These are phyloP conservation scores for Fennellomyces sp. DNA, from an alignment of 371 early-diverging fungal genomes.

Conservation along the genomic window DNA sequence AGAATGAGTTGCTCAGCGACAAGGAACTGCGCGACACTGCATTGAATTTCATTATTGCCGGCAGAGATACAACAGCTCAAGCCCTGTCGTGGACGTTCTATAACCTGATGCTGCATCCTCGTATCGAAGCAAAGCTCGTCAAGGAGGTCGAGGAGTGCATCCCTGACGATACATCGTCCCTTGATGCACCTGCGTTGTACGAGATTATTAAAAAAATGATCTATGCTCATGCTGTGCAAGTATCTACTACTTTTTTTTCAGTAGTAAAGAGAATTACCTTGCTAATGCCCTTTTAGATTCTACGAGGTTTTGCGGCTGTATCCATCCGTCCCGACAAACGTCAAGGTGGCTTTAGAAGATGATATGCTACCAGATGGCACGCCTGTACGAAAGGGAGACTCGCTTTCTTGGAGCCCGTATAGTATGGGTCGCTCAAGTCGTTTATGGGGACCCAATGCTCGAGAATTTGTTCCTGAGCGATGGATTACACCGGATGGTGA, in stretches of 20 bases:
- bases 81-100: conserved; percentile 75
- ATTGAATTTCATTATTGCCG: conserved; percentile 72
- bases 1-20: conserved; percentile 52
- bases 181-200: conserved; percentile 34
- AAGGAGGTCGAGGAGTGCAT: conserved; percentile 57
- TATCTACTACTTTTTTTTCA: conserved; percentile 54
- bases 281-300: conserved; percentile 17
- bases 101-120: conserved; percentile 55
- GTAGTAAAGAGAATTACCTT: conserved; percentile 47
- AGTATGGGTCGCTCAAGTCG: conserved; percentile 50
- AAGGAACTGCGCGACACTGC: conserved; percentile 61
- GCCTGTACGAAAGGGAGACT: conserved; percentile 55
- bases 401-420: conserved; percentile 50
- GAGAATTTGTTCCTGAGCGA: conserved; percentile 61
- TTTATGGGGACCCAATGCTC: conserved; percentile 67
- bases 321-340: conserved; percentile 72
- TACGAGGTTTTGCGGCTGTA: conserved; percentile 70
- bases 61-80: conserved; percentile 75
- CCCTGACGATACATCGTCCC: conserved; percentile 22
- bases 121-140: conserved; percentile 56
- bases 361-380: conserved; percentile 73
- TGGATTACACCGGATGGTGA: conserved; percentile 45
- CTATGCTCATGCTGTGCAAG: conserved; percentile 61
- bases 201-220: conserved; percentile 54
- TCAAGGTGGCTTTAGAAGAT: conserved; percentile 67